Percentiles rank a stretch among this genome's conserved stretches.
Evolutionary conservation across 2,329 filamentous ascomycete genomes (phyloP).

Genomic region (Aureobasidium sp.): DNA sequence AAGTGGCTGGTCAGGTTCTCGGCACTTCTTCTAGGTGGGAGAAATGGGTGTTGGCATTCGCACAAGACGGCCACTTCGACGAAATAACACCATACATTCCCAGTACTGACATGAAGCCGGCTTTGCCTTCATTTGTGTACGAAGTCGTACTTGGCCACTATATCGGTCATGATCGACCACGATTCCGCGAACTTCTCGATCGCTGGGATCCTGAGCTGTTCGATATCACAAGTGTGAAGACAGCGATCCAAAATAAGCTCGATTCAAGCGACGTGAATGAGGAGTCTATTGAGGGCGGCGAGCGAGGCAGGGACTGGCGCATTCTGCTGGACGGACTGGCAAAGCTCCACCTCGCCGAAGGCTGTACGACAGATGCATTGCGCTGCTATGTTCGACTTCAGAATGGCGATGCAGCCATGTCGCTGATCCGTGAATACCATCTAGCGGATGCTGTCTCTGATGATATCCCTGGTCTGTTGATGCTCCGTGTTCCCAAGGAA

Average conservation of each 20-base stretch:
- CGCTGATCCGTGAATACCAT: slow-evolving; percentile 77
- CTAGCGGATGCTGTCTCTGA: slow-evolving; percentile 84
- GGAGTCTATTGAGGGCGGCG: slow-evolving; percentile 67
- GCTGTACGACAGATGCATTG: slow-evolving; percentile 75
- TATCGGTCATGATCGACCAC: slow-evolving; percentile 65
- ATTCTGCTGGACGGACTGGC: slow-evolving; percentile 83
- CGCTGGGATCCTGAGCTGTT: slow-evolving; percentile 81
- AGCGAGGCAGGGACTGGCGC: slow-evolving; percentile 73
- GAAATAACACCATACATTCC: slow-evolving; percentile 85
- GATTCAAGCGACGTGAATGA: slow-evolving; percentile 66
- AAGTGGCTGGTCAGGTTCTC: slow-evolving; percentile 75
- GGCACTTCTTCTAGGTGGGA: slow-evolving; percentile 79
- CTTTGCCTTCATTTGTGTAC: slow-evolving; percentile 74
- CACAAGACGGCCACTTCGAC: slow-evolving; percentile 76
- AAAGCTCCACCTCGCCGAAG: slow-evolving; percentile 73
- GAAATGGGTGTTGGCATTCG: slow-evolving; percentile 91
- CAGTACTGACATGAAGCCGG: slow-evolving; percentile 65
- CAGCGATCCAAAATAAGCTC: slow-evolving; percentile 74
- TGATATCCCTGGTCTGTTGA: slow-evolving; percentile 82
- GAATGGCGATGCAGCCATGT: slow-evolving; percentile 83
- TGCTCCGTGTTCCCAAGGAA: slow-evolving; percentile 71
- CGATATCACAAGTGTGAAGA: slow-evolving; percentile 67
- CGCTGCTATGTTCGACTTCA: slow-evolving; percentile 85
- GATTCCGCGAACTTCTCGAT: slow-evolving; percentile 72
- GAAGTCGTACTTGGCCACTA: slow-evolving; percentile 88